Percentiles rank a stretch among this genome's conserved stretches.
phyloP scores from a whole-genome alignment of 805 yeast genomes.

The Metschnikowia lunata region DNA sequence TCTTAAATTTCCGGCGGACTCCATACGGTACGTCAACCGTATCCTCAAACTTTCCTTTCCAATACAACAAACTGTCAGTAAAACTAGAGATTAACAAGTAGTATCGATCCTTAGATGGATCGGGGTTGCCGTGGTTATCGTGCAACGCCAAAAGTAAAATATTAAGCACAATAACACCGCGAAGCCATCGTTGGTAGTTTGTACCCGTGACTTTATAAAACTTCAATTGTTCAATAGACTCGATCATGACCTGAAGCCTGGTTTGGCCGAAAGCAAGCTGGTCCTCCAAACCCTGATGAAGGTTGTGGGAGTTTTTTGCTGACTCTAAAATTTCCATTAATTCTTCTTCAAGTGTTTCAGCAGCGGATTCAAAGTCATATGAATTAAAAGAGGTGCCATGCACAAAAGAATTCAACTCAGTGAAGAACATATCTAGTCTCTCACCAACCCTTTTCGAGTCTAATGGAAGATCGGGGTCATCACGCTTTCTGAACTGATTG shows the following conservation, averaged over 20 bases:
- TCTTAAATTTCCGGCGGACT: not conserved
- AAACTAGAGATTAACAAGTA: not conserved
- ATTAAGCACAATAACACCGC: not conserved
- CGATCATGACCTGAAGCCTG: not conserved
- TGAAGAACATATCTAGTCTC: too few species aligned
- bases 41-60: not conserved
- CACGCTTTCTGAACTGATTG: too few species aligned
- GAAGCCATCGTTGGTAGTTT: not conserved
- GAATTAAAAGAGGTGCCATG: not conserved
- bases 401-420: too few species aligned
- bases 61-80: not conserved
- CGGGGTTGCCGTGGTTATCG: not conserved
- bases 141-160: not conserved
- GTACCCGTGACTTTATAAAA: not conserved
- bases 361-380: not conserved
- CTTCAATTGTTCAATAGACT: conserved; percentile 1
- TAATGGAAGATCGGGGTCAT: too few species aligned
- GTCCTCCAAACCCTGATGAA: not conserved
- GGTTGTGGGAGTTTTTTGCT: not conserved
- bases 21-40: not conserved
- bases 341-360: not conserved
- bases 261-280: not conserved
- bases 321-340: not conserved
- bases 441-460: too few species aligned
- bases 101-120: not conserved